These are phyloP conservation scores for sorghum (Sorghum bicolor) DNA, from an alignment of 176 grass and related monocot genomes.

Conservation along the genomic window Sorghum_bicolor_NCBIv3 NC_012870.2:69304501-69305000, in stretches of 20 bases:
- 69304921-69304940: conserved; percentile 46
- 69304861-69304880: conserved; percentile 68
- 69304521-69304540: conserved; percentile 78
- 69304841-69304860: conserved; percentile 59
- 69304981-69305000: not conserved
- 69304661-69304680: conserved; percentile 62
- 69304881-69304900: conserved; percentile 43
- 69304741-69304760: conserved; percentile 48
- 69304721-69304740: conserved; percentile 73
- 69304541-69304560: conserved; percentile 59
- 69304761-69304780: conserved; percentile 32
- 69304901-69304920: conserved; percentile 76
- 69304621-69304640: conserved; percentile 70
- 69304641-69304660: conserved; percentile 82
- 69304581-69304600: conserved; percentile 33
- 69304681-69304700: conserved; percentile 76
- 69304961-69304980: conserved; percentile 5
- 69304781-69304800: conserved; percentile 77
- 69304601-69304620: conserved; percentile 60
- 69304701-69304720: conserved; percentile 45
- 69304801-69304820: conserved; percentile 63
- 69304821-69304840: conserved; percentile 72
- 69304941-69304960: conserved; percentile 73
- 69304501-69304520: conserved; percentile 88
- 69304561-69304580: conserved; percentile 30